Conservation (phyloP, 331 rosid genomes). For the Telfairia occidentalis region DNA sequence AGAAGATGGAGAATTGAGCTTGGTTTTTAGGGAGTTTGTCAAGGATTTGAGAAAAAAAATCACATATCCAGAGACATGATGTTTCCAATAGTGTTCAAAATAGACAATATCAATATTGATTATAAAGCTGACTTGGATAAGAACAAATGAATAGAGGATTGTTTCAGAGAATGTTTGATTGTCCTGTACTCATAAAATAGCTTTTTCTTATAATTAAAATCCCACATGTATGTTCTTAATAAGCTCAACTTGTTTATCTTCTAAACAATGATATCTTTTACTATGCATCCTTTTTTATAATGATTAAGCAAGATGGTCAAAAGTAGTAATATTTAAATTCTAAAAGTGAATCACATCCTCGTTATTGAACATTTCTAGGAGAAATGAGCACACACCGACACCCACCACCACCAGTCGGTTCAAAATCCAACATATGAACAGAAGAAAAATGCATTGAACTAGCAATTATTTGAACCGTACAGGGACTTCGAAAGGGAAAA, state of each 20-base stretch:
- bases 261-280: neutral
- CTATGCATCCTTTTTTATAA: neutral
- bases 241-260: neutral
- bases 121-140: neutral
- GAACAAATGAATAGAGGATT: neutral
- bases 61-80: neutral
- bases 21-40: neutral
- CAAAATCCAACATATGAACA: slow-evolving; percentile 4
- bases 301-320: neutral
- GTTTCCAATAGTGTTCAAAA: neutral
- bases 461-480: neutral
- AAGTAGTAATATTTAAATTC: neutral
- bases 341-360: neutral
- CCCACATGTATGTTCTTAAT: neutral
- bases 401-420: neutral
- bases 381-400: neutral
- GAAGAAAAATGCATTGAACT: neutral
- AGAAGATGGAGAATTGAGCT: neutral
- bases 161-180: neutral
- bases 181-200: neutral
- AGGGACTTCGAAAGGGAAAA: neutral
- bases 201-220: too few relatives aligned
- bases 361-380: neutral
- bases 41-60: neutral
- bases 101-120: neutral